Percentiles rank a stretch among this genome's conserved stretches.
Conservation (phyloP, 2,329 filamentous ascomycete genomes). For the Nectriaceae sp. region DNA sequence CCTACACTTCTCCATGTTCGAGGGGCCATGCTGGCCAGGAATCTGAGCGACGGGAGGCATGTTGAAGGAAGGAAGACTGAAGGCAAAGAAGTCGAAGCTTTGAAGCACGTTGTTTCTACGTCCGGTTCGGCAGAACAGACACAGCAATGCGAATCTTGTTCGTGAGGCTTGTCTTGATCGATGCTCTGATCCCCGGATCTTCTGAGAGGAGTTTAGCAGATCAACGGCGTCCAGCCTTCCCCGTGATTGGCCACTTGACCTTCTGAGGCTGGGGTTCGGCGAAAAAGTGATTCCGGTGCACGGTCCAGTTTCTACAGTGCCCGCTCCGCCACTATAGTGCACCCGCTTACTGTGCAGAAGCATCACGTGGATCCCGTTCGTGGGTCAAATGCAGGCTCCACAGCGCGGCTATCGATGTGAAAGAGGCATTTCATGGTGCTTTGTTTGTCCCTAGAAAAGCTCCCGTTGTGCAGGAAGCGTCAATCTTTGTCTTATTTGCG, state of each 20-base stretch:
- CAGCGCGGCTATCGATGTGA: conserved; percentile 18
- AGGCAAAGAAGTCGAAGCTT: background rate
- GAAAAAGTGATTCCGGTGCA: conserved; percentile 28
- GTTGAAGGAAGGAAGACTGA: conserved; percentile 6
- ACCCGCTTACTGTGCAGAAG: conserved; percentile 25
- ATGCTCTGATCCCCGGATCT: conserved; percentile 12
- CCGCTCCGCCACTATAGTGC: background rate
- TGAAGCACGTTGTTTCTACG: too few species aligned
- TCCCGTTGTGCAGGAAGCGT: conserved; percentile 9
- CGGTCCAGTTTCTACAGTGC: conserved; percentile 30
- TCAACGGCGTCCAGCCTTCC: too few species aligned
- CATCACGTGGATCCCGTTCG: conserved; percentile 39
- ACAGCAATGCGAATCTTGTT: too few species aligned
- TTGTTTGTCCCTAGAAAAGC: conserved; percentile 13
- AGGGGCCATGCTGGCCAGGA: conserved; percentile 49
- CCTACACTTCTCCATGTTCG: conserved; percentile 58
- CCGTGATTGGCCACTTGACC: conserved; percentile 29
- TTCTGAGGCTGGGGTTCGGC: conserved; percentile 19
- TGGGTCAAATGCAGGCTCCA: conserved; percentile 31
- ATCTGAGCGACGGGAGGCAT: conserved; percentile 47
- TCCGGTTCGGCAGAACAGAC: too few species aligned
- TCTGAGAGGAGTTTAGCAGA: conserved; percentile 1
- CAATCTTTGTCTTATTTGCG: conserved; percentile 10
- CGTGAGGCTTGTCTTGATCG: conserved; percentile 5
- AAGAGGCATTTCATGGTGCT: conserved; percentile 27